These are phyloP conservation scores for Botryotinia convoluta DNA, from an alignment of 2,329 filamentous ascomycete genomes.

Conservation along the genomic window DNA sequence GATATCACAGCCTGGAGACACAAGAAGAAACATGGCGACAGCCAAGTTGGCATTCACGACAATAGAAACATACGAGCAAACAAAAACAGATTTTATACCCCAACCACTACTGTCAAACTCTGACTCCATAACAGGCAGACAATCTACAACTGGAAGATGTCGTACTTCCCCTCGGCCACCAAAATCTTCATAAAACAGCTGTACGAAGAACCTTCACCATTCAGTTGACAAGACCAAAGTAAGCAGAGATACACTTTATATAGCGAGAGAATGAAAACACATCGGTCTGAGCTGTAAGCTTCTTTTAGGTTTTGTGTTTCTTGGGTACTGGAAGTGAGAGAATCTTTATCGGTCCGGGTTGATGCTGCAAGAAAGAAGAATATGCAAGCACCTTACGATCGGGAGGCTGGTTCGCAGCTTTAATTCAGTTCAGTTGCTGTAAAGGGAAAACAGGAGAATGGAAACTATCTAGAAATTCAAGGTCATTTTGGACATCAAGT, in stretches of 20 bases:
- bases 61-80: rapidly evolving
- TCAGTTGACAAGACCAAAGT: rapidly evolving
- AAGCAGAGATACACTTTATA: rapidly evolving
- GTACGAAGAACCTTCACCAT: rapidly evolving
- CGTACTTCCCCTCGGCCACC: background rate
- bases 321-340: too few relatives aligned
- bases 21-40: background rate
- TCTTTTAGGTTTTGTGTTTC: too few relatives aligned
- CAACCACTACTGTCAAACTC: background rate
- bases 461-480: background rate
- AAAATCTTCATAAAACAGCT: rapidly evolving
- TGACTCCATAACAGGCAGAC: background rate
- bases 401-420: too few relatives aligned
- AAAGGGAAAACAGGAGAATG: too few relatives aligned
- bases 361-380: too few relatives aligned
- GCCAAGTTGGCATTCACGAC: rapidly evolving
- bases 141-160: background rate
- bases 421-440: too few relatives aligned
- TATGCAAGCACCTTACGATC: too few relatives aligned
- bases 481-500: background rate
- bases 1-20: background rate
- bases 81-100: rapidly evolving
- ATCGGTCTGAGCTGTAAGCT: too few relatives aligned
- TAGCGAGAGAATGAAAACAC: background rate
- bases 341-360: too few relatives aligned